Evolutionary conservation across 768 basidiomycete species (phyloP).

Genomic region (Suillus subaureus): DNA sequence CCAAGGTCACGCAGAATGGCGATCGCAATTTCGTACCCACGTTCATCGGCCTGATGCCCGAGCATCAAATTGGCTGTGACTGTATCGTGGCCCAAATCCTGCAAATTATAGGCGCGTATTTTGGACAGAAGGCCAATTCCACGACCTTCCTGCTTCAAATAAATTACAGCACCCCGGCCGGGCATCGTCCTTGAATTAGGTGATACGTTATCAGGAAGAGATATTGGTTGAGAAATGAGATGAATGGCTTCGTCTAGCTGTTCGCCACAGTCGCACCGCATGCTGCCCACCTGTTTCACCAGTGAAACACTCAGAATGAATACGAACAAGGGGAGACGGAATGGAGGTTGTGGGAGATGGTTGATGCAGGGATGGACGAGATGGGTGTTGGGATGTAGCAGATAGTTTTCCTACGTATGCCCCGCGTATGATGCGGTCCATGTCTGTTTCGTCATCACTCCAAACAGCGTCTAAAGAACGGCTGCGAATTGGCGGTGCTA

Average conservation of each 20-base stretch:
- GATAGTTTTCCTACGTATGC: slow-evolving; percentile 89
- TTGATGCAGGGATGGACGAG: slow-evolving; percentile 32
- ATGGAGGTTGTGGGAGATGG: slow-evolving; percentile 28
- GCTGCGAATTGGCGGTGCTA: slow-evolving; percentile 73
- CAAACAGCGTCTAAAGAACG: slow-evolving; percentile 80
- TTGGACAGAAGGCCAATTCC: slow-evolving; percentile 96
- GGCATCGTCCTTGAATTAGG: slow-evolving; percentile 51
- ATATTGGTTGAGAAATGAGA: slow-evolving; percentile 75
- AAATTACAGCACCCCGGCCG: slow-evolving; percentile 90
- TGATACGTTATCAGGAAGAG: slow-evolving; percentile 36
- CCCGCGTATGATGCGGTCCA: slow-evolving; percentile 91
- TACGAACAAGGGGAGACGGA: slow-evolving; percentile 84
- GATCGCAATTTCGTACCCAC: slow-evolving; percentile 88
- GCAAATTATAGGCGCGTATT: slow-evolving; percentile 95
- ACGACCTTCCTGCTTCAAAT: slow-evolving; percentile 95
- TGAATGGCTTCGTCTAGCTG: slow-evolving; percentile 98
- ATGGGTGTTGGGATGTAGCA: slow-evolving; percentile 50
- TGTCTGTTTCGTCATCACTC: slow-evolving; percentile 84
- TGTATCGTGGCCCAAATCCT: slow-evolving; percentile 98
- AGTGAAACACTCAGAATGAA: slow-evolving; percentile 98
- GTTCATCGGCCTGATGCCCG: slow-evolving; percentile 92
- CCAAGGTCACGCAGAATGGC: slow-evolving; percentile 90
- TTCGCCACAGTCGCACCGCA: slow-evolving; percentile 99
- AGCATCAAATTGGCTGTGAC: slow-evolving; percentile 96
- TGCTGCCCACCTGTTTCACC: slow-evolving; percentile 97